A percentile compares a stretch with the other conserved stretches of the same genome.
Evolutionary conservation across 805 yeast genomes (phyloP).

Genomic region (Yamadazyma kitorensis): DNA sequence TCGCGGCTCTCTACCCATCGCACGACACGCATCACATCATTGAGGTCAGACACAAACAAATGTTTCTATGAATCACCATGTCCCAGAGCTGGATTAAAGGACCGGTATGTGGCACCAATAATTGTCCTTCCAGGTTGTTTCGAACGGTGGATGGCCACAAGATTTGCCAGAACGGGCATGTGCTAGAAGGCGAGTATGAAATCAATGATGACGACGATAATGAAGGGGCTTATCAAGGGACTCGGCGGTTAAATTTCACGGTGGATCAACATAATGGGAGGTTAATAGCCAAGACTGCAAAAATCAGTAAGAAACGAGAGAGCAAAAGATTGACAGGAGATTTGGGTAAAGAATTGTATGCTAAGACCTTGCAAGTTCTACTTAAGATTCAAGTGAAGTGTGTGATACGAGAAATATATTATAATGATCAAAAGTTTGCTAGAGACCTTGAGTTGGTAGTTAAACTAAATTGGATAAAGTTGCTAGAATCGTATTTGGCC

Average conservation of each 20-base stretch:
- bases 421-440: slow-evolving; percentile 2
- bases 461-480: slow-evolving; percentile 32
- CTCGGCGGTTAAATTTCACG: slow-evolving; percentile 51
- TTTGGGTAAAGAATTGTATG: slow-evolving; percentile 9
- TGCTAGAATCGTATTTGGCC: slow-evolving; percentile 14
- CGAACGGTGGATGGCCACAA: slow-evolving; percentile 70
- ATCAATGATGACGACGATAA: slow-evolving; percentile 82
- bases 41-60: too few relatives aligned
- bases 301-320: slow-evolving; percentile 7
- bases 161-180: slow-evolving; percentile 90
- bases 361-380: slow-evolving; percentile 9
- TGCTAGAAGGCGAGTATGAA: slow-evolving; percentile 75
- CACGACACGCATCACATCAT: too few relatives aligned
- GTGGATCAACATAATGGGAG: slow-evolving; percentile 10
- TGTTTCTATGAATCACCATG: too few relatives aligned
- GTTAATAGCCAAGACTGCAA: slow-evolving; percentile 7
- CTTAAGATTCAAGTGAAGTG: slow-evolving; percentile 42
- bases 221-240: slow-evolving; percentile 58
- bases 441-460: slow-evolving; percentile 18
- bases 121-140: slow-evolving; percentile 81
- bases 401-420: slow-evolving; percentile 39
- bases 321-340: slow-evolving; percentile 6
- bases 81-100: slow-evolving; percentile 59
- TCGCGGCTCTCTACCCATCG: too few relatives aligned
- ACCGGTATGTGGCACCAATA: slow-evolving; percentile 82